Conservation (phyloP, 2,329 filamentous ascomycete genomes). For the Apiospora rasikravindrae region DNA sequence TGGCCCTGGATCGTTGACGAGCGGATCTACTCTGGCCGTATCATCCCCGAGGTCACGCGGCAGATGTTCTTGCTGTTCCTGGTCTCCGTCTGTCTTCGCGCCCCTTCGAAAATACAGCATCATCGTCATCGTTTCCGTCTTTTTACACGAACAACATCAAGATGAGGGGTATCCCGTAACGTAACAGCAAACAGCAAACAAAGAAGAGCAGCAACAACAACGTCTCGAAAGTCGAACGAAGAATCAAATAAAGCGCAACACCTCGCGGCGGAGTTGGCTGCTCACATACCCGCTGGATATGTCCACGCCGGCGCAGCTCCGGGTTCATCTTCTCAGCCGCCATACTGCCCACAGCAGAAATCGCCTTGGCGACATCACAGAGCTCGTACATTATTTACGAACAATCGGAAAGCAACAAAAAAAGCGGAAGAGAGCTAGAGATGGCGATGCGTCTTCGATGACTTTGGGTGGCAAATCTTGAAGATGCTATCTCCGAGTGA, state of each 20-base stretch:
- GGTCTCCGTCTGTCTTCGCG: background rate
- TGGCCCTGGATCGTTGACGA: constrained; percentile 89
- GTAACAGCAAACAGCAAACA: background rate
- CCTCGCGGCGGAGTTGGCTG: background rate
- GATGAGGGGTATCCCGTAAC: background rate
- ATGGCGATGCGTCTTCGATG: background rate
- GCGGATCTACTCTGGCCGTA: constrained; percentile 80
- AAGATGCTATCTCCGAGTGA: too few species aligned
- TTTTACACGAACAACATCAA: too few species aligned
- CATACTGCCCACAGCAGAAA: background rate
- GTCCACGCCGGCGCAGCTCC: background rate
- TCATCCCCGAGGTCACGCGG: background rate
- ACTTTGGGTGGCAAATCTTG: too few species aligned
- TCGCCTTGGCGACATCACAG: background rate
- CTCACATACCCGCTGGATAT: background rate
- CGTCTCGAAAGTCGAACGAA: background rate
- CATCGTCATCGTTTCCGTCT: background rate
- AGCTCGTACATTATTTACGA: background rate
- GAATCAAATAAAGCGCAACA: background rate
- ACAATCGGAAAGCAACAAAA: background rate
- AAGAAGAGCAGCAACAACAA: background rate
- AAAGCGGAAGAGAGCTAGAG: too few species aligned
- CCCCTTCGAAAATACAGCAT: background rate
- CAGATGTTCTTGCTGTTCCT: background rate
- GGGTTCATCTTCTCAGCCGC: background rate